Base-by-base conservation (phyloP, 148 eudicot species). In the Nepenthes mirabilis region DNA sequence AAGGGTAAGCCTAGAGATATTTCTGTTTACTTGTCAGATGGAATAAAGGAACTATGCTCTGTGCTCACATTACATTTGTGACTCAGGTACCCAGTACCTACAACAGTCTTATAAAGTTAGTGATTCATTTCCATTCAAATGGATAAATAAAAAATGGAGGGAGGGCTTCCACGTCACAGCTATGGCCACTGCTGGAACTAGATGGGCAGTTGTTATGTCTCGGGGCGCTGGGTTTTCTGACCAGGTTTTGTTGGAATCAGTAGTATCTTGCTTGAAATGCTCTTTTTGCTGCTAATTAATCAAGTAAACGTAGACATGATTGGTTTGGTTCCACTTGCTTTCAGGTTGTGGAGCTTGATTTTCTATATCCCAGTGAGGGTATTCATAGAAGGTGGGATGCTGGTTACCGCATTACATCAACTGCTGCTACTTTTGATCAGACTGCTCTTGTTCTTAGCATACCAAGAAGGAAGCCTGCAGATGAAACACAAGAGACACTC, bases 341-440 rank as follows among this genome's bases (percentile, higher is more conserved):
- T 52, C 47, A 63, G 66, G 66, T 52, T 54, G 66, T 63, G 9
- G 57, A 63, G 58, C 37, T 55, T 12, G 51, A 55, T 43, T 63
- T 48, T 40, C 62, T 63, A 43, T 70, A 70, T 52, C 67, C 67
- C 3, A 70, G 73, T 43, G 73, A 70, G 52, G 73, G 73, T 2
- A 63, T 70, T 35, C 62, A 64, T 50, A 34, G 53, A 36, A 36
- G 68, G 11, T 63, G 62, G 62, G 63, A 63, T 33, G 7, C 3
- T 43, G 73, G 68, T 2, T 64, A 64, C 47, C 68, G 68, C 14
- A 70, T 70, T 34, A 70, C 73, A 11, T 54, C 73, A 11, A 58
- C 45, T 3, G 73, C 68, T 9, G 64, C 73, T 11, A 70, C 68
- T 11, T 56, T 33, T 47, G 73, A 70, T 37, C 73, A 70, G 43